Percentiles rank a stretch among this genome's conserved stretches.
Conservation (phyloP, 2,329 filamentous ascomycete genomes). For the Achaetomium macrosporum region DNA sequence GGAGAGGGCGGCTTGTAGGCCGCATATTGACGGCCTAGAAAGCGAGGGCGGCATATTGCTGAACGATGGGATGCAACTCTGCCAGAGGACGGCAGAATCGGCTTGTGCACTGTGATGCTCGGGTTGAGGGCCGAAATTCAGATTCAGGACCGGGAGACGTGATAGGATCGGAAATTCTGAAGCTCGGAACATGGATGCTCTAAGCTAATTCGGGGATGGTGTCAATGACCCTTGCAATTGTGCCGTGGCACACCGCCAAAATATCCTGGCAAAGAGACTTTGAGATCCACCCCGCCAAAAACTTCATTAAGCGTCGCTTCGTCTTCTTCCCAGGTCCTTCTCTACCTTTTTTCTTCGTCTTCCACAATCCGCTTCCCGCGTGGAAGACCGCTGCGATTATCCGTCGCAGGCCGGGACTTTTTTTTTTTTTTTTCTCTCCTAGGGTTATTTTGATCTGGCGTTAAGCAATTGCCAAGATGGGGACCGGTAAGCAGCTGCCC, state of each 20-base stretch:
- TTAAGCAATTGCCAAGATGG: constrained; percentile 22
- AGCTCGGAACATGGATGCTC: constrained; percentile 10
- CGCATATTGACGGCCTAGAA: constrained; percentile 23
- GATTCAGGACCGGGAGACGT: constrained; percentile 1
- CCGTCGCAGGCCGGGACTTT: constrained; percentile 17
- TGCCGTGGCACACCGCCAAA: constrained; percentile 23
- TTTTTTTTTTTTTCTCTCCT: constrained; percentile 7
- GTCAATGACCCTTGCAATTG: constrained; percentile 2
- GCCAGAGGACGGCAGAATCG: constrained; percentile 8
- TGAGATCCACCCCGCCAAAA: constrained; percentile 24
- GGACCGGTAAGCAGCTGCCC: constrained; percentile 19
- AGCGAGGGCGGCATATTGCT: constrained; percentile 26
- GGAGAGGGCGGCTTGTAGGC: constrained; percentile 20
- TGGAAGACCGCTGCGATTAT: constrained; percentile 18
- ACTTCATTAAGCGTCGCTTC: constrained; percentile 18
- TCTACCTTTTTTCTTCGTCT: constrained; percentile 18
- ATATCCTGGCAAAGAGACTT: constrained; percentile 17
- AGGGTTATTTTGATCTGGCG: constrained; percentile 7
- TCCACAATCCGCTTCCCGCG: constrained; percentile 15
- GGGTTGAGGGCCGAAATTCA: constrained; percentile 4
- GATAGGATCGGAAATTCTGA: constrained; percentile 21
- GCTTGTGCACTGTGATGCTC: neutral
- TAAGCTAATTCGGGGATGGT: constrained; percentile 12
- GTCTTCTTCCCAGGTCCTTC: constrained; percentile 1
- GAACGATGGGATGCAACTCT: constrained; percentile 1